These are phyloP conservation scores for Scheffersomyces quercinus DNA, from an alignment of 1,139 yeast genomes.

Conservation along the genomic window DNA sequence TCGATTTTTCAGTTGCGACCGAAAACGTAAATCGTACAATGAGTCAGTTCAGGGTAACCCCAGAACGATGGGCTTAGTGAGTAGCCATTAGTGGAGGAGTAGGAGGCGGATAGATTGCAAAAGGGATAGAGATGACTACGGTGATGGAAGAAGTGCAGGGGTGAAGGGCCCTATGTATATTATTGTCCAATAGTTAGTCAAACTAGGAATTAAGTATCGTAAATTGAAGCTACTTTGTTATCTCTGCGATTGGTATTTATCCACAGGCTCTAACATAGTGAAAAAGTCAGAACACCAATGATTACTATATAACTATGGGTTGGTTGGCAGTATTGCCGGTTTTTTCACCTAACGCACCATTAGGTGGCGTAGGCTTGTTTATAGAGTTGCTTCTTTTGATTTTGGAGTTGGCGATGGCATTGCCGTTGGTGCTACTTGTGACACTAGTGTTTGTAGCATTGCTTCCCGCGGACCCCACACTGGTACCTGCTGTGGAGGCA, in stretches of 20 bases:
- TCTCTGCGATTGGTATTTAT: neutral
- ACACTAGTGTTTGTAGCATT: too few relatives aligned
- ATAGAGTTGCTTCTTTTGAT: constrained; percentile 5
- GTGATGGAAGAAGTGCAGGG: too few relatives aligned
- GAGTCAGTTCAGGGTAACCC: constrained; percentile 39
- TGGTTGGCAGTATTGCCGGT: constrained; percentile 9
- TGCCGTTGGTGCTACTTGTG: neutral
- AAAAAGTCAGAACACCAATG: too few relatives aligned
- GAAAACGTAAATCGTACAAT: constrained; percentile 4
- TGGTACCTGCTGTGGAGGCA: constrained; percentile 3
- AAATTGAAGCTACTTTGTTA: neutral
- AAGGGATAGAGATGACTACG: too few relatives aligned
- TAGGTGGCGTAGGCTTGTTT: constrained; percentile 3
- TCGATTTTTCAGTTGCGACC: neutral
- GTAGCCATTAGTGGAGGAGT: neutral
- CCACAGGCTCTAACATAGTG: neutral
- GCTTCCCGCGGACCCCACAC: neutral
- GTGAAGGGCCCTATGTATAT: too few relatives aligned
- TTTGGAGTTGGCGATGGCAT: neutral
- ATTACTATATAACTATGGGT: constrained; percentile 7
- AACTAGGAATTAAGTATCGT: neutral
- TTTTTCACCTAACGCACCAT: neutral
- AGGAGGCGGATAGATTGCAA: neutral
- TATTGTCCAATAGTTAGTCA: too few relatives aligned
- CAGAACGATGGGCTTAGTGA: neutral